Evolutionary conservation across 441 rosid species (phyloP).

Genomic region (Metrosideros polymorpha): DNA sequence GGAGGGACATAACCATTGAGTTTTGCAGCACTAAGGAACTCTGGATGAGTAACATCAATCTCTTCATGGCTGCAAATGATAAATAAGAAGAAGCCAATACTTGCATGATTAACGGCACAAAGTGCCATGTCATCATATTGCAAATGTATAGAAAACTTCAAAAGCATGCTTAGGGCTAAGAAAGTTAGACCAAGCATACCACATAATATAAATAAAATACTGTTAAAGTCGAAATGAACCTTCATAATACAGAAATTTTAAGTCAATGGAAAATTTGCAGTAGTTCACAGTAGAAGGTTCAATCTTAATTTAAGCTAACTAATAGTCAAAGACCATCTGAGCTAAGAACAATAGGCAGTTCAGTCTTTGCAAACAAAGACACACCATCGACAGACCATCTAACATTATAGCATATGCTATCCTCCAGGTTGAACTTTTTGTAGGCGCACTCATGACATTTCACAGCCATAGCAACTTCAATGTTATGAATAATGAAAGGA

Average conservation of each 20-base stretch:
- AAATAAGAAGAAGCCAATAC: not conserved
- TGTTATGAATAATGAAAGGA: not conserved
- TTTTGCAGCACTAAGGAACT: constrained; percentile 80
- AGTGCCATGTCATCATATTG: not conserved
- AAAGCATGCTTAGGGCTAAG: not conserved
- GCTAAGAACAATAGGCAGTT: not conserved
- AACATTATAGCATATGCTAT: not conserved
- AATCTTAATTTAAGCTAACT: not conserved
- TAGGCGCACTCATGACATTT: not conserved
- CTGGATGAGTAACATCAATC: constrained; percentile 96
- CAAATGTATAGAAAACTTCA: not conserved
- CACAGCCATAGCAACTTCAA: not conserved
- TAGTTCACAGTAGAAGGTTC: not conserved
- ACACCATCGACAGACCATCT: not conserved
- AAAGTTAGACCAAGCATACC: not conserved
- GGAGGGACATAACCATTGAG: constrained; percentile 92
- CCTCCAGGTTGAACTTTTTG: not conserved
- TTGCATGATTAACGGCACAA: not conserved
- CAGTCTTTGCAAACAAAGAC: not conserved
- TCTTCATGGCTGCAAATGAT: constrained; percentile 74
- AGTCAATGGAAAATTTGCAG: not conserved
- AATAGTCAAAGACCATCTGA: not conserved
- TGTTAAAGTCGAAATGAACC: not conserved
- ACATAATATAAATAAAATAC: not conserved
- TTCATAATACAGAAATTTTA: not conserved